A percentile compares a stretch with the other conserved stretches of the same genome.
These are phyloP conservation scores for Pseudogymnoascus sp. DNA, from an alignment of 2,329 filamentous ascomycete species.

Conservation along the genomic window DNA sequence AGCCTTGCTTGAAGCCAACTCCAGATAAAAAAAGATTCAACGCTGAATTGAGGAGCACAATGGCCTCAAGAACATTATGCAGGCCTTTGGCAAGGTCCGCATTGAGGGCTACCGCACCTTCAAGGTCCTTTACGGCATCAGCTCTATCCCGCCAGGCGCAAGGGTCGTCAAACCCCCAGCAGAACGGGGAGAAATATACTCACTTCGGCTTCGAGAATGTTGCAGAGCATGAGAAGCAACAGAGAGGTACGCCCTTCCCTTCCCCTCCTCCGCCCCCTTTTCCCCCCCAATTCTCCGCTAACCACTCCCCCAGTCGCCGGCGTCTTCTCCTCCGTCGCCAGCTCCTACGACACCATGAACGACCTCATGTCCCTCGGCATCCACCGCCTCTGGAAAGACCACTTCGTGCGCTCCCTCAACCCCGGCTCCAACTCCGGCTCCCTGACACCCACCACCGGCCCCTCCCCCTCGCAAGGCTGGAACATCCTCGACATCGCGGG, in stretches of 20 bases:
- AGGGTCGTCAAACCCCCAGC: constrained; percentile 14
- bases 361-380: constrained; percentile 98
- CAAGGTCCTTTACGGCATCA: constrained; percentile 17
- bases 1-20: constrained; percentile 5
- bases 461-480: constrained; percentile 49
- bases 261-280: neutral
- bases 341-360: constrained; percentile 91
- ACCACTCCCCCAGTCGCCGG: constrained; percentile 52
- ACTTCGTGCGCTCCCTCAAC: constrained; percentile 88
- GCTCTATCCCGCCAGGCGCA: constrained; percentile 14
- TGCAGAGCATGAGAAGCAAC: constrained; percentile 29
- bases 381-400: constrained; percentile 94
- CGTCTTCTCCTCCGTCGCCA: constrained; percentile 79
- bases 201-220: constrained; percentile 31
- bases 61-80: constrained; percentile 21
- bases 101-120: constrained; percentile 1
- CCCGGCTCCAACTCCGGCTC: constrained; percentile 37
- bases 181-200: constrained; percentile 26
- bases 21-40: constrained; percentile 2
- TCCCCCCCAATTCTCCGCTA: neutral
- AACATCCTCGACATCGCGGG: constrained; percentile 92
- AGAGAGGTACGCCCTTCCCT: constrained; percentile 22
- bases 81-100: constrained; percentile 18
- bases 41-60: constrained; percentile 13
- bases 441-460: constrained; percentile 34